A percentile compares a stretch with the other conserved stretches of the same genome.
These are phyloP conservation scores for Fomitopsis betulina DNA, from an alignment of 1,284 basidiomycete genomes.

Conservation along the genomic window DNA sequence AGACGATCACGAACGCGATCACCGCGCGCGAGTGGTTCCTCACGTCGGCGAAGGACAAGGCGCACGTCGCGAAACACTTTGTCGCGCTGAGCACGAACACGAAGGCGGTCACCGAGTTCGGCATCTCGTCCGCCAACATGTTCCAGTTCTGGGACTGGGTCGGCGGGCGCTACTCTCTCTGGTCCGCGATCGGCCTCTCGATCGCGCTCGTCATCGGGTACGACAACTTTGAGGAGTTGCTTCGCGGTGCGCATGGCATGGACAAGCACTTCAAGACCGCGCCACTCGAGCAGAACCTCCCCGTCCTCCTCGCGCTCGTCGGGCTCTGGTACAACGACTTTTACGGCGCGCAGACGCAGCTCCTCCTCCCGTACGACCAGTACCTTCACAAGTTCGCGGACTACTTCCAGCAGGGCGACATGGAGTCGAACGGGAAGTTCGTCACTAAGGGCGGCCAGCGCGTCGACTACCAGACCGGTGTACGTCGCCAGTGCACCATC, in stretches of 20 bases:
- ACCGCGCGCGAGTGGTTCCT: conserved; percentile 96
- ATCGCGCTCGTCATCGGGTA: conserved; percentile 93
- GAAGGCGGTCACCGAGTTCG: conserved; percentile 91
- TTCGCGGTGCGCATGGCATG: conserved; percentile 95
- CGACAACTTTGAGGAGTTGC: conserved; percentile 89
- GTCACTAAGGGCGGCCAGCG: conserved; percentile 91
- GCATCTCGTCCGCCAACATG: conserved; percentile 93
- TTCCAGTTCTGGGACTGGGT: conserved; percentile 99
- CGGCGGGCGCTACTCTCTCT: conserved; percentile 95
- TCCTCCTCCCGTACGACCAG: conserved; percentile 95
- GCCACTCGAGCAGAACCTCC: conserved; percentile 88
- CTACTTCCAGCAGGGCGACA: conserved; percentile 99
- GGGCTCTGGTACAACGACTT: conserved; percentile 99
- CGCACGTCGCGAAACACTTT: conserved; percentile 97
- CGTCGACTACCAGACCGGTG: conserved; percentile 95
- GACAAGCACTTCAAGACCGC: conserved; percentile 94
- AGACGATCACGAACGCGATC: conserved; percentile 98
- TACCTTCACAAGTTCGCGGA: conserved; percentile 99
- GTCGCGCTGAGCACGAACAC: conserved; percentile 97
- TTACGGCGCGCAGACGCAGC: conserved; percentile 93
- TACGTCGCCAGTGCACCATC: conserved; percentile 38
- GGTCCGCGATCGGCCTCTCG: conserved; percentile 96
- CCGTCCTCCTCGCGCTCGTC: conserved; percentile 86
- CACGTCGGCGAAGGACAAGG: conserved; percentile 74
- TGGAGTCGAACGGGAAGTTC: conserved; percentile 99